These are phyloP conservation scores for Paecilomyces dactylethromorphus DNA, from an alignment of 2,329 filamentous ascomycete species.

Conservation along the genomic window DNA sequence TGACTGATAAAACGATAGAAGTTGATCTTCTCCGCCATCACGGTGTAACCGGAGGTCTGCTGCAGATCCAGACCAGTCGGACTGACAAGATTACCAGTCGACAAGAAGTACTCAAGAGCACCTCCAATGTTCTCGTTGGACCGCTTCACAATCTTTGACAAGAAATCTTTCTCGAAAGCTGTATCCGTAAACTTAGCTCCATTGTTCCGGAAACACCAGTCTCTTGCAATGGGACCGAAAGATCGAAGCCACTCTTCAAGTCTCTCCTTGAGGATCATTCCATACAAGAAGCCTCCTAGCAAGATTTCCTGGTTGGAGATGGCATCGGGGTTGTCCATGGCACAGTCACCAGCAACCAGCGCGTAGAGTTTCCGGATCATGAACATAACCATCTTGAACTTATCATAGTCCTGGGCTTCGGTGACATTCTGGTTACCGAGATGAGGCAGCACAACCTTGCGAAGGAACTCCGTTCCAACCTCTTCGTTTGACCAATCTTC, in stretches of 20 bases:
- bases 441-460: conserved; percentile 85
- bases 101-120: conserved; percentile 88
- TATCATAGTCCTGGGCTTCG: conserved; percentile 77
- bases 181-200: conserved; percentile 62
- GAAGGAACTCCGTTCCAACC: conserved; percentile 82
- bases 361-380: conserved; percentile 96
- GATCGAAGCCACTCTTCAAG: conserved; percentile 83
- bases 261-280: conserved; percentile 90
- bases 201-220: conserved; percentile 49
- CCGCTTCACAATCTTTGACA: conserved; percentile 67
- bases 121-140: conserved; percentile 86
- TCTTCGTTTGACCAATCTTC: conserved; percentile 82
- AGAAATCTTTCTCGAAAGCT: conserved; percentile 73
- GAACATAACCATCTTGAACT: conserved; percentile 88
- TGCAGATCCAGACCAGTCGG: conserved; percentile 89
- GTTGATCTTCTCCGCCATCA: conserved; percentile 98
- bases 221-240: conserved; percentile 46
- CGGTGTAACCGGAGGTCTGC: conserved; percentile 89
- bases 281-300: conserved; percentile 86
- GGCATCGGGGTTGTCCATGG: conserved; percentile 92
- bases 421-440: conserved; percentile 80
- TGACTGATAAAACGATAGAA: conserved; percentile 98
- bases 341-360: conserved; percentile 84
- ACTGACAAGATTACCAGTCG: conserved; percentile 88
- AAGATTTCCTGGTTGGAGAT: conserved; percentile 94